Evolutionary conservation across 495 filamentous ascomycete species (phyloP).

Genomic region (Peziza echinospora): DNA sequence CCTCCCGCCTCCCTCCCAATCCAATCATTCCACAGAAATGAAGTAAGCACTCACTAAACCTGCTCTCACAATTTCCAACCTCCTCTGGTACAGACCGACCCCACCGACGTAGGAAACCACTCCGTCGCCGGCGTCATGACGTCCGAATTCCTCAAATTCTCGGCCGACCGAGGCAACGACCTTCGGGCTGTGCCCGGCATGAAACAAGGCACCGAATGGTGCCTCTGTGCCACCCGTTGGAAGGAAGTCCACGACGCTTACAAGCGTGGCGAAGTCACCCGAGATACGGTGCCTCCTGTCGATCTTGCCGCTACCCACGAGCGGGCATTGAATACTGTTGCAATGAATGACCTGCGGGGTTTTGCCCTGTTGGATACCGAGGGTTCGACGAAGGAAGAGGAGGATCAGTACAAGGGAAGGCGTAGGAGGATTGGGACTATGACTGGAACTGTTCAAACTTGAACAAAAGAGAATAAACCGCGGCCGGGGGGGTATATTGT

Average conservation of each 20-base stretch:
- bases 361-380: constrained; percentile 21
- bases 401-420: not conserved
- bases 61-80: not conserved
- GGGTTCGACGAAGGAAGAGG: not conserved
- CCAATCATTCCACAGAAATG: too few species aligned
- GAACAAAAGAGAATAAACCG: too few species aligned
- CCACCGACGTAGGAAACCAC: constrained; percentile 27
- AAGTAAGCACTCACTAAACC: not conserved
- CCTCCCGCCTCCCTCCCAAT: constrained; percentile 1
- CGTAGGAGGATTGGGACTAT: too few species aligned
- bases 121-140: constrained; percentile 33
- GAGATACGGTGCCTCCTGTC: constrained; percentile 22
- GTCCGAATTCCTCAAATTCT: constrained; percentile 38
- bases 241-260: constrained; percentile 29
- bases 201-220: constrained; percentile 37
- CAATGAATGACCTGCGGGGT: constrained; percentile 25
- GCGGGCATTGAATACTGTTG: constrained; percentile 25
- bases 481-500: too few species aligned
- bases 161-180: constrained; percentile 34
- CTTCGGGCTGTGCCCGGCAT: constrained; percentile 28
- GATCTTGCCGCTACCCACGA: constrained; percentile 28
- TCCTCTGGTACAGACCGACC: not conserved
- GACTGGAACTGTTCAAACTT: too few species aligned
- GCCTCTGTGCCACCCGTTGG: constrained; percentile 33
- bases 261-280: constrained; percentile 17